Evolutionary conservation across 441 rosid species (phyloP).

Genomic region (Euphorbia corollata): DNA sequence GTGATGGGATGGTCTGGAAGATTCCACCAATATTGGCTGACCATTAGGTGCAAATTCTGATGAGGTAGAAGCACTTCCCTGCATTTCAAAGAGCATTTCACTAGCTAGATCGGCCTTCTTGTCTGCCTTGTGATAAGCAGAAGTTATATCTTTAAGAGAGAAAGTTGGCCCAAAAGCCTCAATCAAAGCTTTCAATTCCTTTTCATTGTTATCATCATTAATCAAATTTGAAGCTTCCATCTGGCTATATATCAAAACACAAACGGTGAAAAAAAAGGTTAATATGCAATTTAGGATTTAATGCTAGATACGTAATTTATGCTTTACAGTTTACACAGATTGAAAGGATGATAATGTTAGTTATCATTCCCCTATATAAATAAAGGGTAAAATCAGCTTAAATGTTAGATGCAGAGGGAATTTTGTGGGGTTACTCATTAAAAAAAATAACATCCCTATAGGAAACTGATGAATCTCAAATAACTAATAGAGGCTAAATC

Average conservation of each 20-base stretch:
- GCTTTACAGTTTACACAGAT: background rate
- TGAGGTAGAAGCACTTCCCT: conserved; percentile 18
- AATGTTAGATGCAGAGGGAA: conserved; percentile 1
- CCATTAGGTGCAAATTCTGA: conserved; percentile 14
- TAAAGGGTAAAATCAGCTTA: background rate
- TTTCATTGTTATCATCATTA: conserved; percentile 29
- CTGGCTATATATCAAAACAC: conserved; percentile 10
- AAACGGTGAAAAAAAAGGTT: background rate
- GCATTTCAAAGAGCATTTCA: conserved; percentile 34
- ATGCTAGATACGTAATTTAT: background rate
- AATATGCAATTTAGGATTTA: conserved; percentile 4
- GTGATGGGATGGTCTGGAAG: conserved; percentile 20
- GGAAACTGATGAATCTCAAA: conserved; percentile 1
- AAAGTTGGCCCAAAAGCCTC: conserved; percentile 38
- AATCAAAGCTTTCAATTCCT: conserved; percentile 37
- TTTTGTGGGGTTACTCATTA: background rate
- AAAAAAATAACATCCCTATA: background rate
- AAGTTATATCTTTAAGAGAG: conserved; percentile 41
- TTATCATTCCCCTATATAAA: background rate
- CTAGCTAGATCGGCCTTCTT: conserved; percentile 31
- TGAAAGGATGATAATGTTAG: background rate
- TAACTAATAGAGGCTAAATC: background rate
- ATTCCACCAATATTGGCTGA: conserved; percentile 9
- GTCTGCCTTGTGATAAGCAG: conserved; percentile 40
- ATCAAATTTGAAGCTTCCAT: conserved; percentile 40